Base-by-base conservation (phyloP, 139 green algal genomes). In the Astrephomene gubernaculifera region DNA sequence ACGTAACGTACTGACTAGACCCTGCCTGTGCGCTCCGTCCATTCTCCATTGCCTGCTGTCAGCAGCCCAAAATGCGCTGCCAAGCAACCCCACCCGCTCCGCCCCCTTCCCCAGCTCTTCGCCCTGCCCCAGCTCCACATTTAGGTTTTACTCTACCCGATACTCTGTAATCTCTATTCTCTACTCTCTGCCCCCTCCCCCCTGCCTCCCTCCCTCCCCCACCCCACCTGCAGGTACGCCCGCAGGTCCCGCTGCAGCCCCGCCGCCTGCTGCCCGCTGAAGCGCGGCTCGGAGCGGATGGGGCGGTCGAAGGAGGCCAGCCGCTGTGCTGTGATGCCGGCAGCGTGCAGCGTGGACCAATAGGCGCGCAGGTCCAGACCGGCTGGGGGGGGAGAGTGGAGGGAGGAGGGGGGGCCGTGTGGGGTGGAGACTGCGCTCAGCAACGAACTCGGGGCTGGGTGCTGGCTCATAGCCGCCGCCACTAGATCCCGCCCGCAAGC, bases 231-330 rank as follows among this genome's bases (percentile, higher is more conserved):
- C 68, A 96, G 86, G 91, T 97, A 97, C 1, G 88, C 83, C 0
- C 60, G 85, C 22, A 97, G 90, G 85, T 96, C 94, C 12, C 60
- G 29, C 36, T 78, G 80, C 61, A 96, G 89, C 41, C 88, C 89
- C 29, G 85, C 65, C 54, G 63, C 76, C 88, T 86, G 78, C 61
- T 69, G 63, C 29, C 78, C 78, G 63, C 78, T 74, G 78, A 84
- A 84, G 38, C 78, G 63, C 31, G 78, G 78, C 78, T 84, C 78
- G 1, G 21, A 41, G n/a, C 4, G 33, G 44, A 86, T 76, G 61
- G 71, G 12, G 7, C 85, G 70, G 90, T 96, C 93, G 83, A 89
- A 96, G 39, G 87, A 90, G 2, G 90, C 88, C 67, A 96, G 88
- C 14, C 93, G 90, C 75, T 91, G 90, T 6, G 69, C 53, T 4